A percentile compares a stretch with the other conserved stretches of the same genome.
Evolutionary conservation across 192 early-diverging fungal genomes (phyloP).

Genomic region (Diversispora eburnea): DNA sequence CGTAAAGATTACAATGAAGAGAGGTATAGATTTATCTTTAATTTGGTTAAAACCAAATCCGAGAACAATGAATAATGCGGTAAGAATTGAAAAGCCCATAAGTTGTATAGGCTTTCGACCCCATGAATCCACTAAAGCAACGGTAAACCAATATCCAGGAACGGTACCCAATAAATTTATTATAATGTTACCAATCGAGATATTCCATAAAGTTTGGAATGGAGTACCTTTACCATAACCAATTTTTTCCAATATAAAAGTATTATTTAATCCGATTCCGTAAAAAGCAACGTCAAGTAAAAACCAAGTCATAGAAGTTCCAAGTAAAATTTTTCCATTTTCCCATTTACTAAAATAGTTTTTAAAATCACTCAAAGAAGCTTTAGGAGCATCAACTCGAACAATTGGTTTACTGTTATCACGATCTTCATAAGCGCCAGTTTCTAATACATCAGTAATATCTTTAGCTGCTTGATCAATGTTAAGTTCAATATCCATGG

Average conservation of each 20-base stretch:
- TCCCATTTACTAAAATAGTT: slow-evolving; percentile 73
- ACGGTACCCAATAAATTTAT: slow-evolving; percentile 82
- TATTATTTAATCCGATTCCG: slow-evolving; percentile 78
- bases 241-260: slow-evolving; percentile 68
- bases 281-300: slow-evolving; percentile 77
- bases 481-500: slow-evolving; percentile 60
- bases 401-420: slow-evolving; percentile 30
- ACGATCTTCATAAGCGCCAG: slow-evolving; percentile 46
- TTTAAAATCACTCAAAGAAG: too few species aligned
- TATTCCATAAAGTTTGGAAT: slow-evolving; percentile 55
- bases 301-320: slow-evolving; percentile 75
- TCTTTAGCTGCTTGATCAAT: slow-evolving; percentile 44
- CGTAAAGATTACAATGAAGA: slow-evolving; percentile 35
- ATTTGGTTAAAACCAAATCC: slow-evolving; percentile 71
- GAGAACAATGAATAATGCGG: slow-evolving; percentile 70
- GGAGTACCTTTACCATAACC: slow-evolving; percentile 46
- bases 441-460: slow-evolving; percentile 41
- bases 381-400: slow-evolving; percentile 37
- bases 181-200: slow-evolving; percentile 85
- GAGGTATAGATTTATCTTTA: slow-evolving; percentile 48
- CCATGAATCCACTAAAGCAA: slow-evolving; percentile 79
- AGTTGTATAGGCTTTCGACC: slow-evolving; percentile 94
- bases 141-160: slow-evolving; percentile 95
- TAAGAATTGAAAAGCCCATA: slow-evolving; percentile 74
- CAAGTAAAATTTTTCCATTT: slow-evolving; percentile 76